Base-by-base conservation (phyloP, 306 rosid genomes). In the Heteromeles arbutifolia region DNA sequence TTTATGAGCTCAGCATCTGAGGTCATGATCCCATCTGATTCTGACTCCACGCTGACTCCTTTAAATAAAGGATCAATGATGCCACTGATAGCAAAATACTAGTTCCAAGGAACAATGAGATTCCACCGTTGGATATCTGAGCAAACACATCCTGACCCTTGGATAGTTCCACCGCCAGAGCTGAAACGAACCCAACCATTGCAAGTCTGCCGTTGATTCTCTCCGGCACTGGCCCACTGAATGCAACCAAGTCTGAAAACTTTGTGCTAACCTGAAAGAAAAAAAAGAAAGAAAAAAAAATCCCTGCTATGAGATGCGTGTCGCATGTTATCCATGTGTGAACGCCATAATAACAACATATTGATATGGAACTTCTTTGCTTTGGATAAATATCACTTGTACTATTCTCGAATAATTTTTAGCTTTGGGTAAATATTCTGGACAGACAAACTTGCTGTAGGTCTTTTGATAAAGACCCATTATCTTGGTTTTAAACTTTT, bases 191-290 rank as follows among this genome's bases (percentile, higher is more conserved):
- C 0, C 98, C 98, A 4, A 91, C 82, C 98, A 93, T 93, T 2
- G 97, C 98, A 5, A 93, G 79, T 63, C 96, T 83, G 19, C 98
- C 98, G 63, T 93, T 93, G 79, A 93, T 93, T 67, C 98, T 89
- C 82, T 93, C 98, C 3, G 98, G 98, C 6, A 86, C 97, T 0
- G 97, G 93, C 6, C 98, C 98, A 32, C 90, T 74, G 84, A 93
- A 91, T 0, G 97, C 97, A 15, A 93, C 73, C 24, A 93, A 26
- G 15, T 93, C 93, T 0, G 82, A 41, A n/a, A 93, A 86, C 11
- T 83, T 91, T 0, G 92, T 81, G 79, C 90, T 88, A 56, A 68
- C 72, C 91, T 88, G 63, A n/a, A n/a, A n/a, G n/a, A n/a, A n/a
- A 4, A 5, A 5, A 5, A 31, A 31, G 4, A 31, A 4, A 4